A percentile compares a stretch with the other conserved stretches of the same genome.
Conservation (phyloP, 2,329 filamentous ascomycete genomes). For the Paramyrothecium sp. region DNA sequence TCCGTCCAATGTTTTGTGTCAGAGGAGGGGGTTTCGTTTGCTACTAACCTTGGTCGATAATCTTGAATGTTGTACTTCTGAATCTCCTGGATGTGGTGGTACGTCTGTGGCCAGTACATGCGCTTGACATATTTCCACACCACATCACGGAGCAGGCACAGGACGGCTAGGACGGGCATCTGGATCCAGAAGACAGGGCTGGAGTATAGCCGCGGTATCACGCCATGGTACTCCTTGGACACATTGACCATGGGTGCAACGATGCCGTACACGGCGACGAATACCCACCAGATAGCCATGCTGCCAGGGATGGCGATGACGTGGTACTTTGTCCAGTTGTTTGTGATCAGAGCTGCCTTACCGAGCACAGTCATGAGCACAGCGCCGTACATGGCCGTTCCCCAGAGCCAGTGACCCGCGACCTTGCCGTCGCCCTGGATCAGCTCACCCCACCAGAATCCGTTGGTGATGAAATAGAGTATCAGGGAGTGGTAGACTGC, state of each 20-base stretch:
- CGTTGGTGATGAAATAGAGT: constrained; percentile 80
- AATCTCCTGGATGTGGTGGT: constrained; percentile 98
- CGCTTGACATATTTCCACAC: constrained; percentile 97
- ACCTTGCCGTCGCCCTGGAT: constrained; percentile 75
- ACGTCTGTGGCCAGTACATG: constrained; percentile 94
- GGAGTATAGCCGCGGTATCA: constrained; percentile 76
- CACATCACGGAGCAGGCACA: constrained; percentile 87
- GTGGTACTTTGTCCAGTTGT: constrained; percentile 98
- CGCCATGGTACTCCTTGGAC: constrained; percentile 80
- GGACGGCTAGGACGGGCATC: constrained; percentile 71
- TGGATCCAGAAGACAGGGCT: constrained; percentile 91
- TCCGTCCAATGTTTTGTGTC: background rate
- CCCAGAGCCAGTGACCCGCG: constrained; percentile 97
- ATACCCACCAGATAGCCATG: constrained; percentile 86
- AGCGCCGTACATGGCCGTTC: constrained; percentile 88
- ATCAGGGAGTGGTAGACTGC: constrained; percentile 94
- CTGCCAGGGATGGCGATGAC: constrained; percentile 93
- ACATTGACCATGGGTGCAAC: constrained; percentile 81
- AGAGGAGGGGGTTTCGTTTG: background rate
- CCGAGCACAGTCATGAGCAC: constrained; percentile 91
- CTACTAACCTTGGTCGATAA: constrained; percentile 81
- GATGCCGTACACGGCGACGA: constrained; percentile 83
- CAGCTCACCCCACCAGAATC: constrained; percentile 67
- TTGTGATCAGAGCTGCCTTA: constrained; percentile 92
- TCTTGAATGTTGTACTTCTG: constrained; percentile 99